Conservation (phyloP, 2,329 filamentous ascomycete species). For the Venturia nashicola region DNA sequence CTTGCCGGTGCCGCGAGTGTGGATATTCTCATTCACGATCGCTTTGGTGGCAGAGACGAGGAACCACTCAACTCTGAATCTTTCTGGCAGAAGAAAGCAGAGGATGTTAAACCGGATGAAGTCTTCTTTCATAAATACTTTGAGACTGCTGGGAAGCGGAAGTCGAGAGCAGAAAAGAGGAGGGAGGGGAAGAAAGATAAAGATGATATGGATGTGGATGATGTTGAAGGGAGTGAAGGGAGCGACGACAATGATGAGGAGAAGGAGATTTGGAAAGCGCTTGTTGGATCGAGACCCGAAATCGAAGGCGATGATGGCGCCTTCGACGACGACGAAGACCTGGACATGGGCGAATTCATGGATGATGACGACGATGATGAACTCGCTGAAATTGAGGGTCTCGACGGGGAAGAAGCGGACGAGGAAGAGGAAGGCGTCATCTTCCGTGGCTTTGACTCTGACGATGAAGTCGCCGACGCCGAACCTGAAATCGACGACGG, state of each 20-base stretch:
- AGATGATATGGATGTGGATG: constrained; percentile 55
- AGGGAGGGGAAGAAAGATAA: constrained; percentile 29
- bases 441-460: constrained; percentile 33
- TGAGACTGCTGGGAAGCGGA: constrained; percentile 45
- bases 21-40: constrained; percentile 46
- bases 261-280: constrained; percentile 83
- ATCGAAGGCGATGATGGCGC: constrained; percentile 55
- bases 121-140: constrained; percentile 99
- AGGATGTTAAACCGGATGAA: constrained; percentile 80
- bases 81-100: constrained; percentile 82
- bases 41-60: constrained; percentile 44
- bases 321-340: constrained; percentile 40
- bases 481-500: constrained; percentile 17
- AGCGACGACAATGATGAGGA: constrained; percentile 47
- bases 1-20: constrained; percentile 51
- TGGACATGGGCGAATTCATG: constrained; percentile 33
- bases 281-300: constrained; percentile 70
- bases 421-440: constrained; percentile 34
- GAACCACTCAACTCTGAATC: constrained; percentile 69
- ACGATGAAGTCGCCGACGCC: constrained; percentile 19
- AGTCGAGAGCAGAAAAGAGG: constrained; percentile 35
- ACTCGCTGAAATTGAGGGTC: constrained; percentile 13
- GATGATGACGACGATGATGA: constrained; percentile 37
- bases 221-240: constrained; percentile 38
- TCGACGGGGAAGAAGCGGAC: constrained; percentile 31